Evolutionary conservation across 2,329 filamentous ascomycete species (phyloP).

Genomic region (Hypoxylon sp.): DNA sequence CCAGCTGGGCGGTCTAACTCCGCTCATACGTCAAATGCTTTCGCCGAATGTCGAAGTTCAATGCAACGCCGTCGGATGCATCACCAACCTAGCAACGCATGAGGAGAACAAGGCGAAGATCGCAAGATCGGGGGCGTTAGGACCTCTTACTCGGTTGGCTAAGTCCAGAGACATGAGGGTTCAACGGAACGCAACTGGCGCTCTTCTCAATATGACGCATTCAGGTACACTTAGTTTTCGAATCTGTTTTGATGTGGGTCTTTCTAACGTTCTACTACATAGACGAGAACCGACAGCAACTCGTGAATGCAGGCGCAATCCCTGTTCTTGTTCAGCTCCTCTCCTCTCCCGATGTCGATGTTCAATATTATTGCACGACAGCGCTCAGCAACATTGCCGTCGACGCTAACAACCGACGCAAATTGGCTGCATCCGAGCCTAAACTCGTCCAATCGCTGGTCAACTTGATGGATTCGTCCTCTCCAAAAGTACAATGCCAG

Average conservation of each 20-base stretch:
- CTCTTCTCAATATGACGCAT: conserved; percentile 98
- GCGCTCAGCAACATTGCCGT: conserved; percentile 99
- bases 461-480: conserved; percentile 96
- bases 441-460: conserved; percentile 95
- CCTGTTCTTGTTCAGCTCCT: conserved; percentile 96
- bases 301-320: conserved; percentile 97
- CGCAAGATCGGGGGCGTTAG: conserved; percentile 91
- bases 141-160: conserved; percentile 89
- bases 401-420: conserved; percentile 89
- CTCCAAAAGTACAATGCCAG: conserved; percentile 97
- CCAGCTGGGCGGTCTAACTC: conserved; percentile 87
- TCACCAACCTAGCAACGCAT: conserved; percentile 97
- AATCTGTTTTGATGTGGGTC: neutral
- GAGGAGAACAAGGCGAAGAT: conserved; percentile 99
- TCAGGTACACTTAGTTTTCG: conserved; percentile 74
- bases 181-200: conserved; percentile 96
- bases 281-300: conserved; percentile 98
- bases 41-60: conserved; percentile 98
- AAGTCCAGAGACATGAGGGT: conserved; percentile 99
- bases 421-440: conserved; percentile 90
- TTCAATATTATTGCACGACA: conserved; percentile 99
- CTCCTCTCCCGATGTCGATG: conserved; percentile 93
- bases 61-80: conserved; percentile 98
- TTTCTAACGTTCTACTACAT: conserved; percentile 39
- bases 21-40: conserved; percentile 98